Evolutionary conservation across 768 basidiomycete genomes (phyloP), one percentile per base, ranked within the genome.

Genomic region (Sporobolomyces phaffii): DNA sequence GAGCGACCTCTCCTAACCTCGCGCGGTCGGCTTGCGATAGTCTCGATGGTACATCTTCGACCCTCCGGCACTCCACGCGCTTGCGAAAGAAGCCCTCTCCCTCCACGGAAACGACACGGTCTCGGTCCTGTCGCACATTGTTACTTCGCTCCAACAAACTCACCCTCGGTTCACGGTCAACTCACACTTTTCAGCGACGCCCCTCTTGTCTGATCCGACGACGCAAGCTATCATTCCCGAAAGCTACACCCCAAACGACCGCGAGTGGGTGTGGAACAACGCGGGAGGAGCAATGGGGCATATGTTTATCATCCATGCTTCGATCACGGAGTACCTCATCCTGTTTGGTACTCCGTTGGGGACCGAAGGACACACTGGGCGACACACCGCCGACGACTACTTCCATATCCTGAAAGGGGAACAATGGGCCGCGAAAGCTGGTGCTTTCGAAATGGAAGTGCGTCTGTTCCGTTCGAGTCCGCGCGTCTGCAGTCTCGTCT

Each of bases 221-320:
- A 44, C 58, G n/a, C 17, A 20, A 26, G 8, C 50, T 9, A 41
- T 65, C 53, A 15, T 51, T 34, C 60, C 60, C 45, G 62, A 44
- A n/a, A 44, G 45, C n/a, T 69, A 73, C 65, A 40, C 50, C 2
- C 75, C 45, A 70, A 78, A 69, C 65, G 76, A 83, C 26, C 80
- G 81, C 41, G 92, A 97, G 75, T 97, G 94, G 94, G 84, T 96
- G 29, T 89, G 94, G 79, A 97, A 86, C 81, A 98, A 97, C 74
- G 93, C 94, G 1, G 96, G 93, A 15, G 96, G 96, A 0, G 69
- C 73, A 15, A 76, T 73, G 73, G 76, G 77, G 47, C 87, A 87
- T 38, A 97, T 99, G 94, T 96, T 92, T 77, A 83, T 98, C 79
- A 90, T 98, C 70, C 96, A 98, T 36, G 91, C 94, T 22, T 88